phyloP scores from a whole-genome alignment of 306 rosid genomes.

The Mucuna pruriens region DNA sequence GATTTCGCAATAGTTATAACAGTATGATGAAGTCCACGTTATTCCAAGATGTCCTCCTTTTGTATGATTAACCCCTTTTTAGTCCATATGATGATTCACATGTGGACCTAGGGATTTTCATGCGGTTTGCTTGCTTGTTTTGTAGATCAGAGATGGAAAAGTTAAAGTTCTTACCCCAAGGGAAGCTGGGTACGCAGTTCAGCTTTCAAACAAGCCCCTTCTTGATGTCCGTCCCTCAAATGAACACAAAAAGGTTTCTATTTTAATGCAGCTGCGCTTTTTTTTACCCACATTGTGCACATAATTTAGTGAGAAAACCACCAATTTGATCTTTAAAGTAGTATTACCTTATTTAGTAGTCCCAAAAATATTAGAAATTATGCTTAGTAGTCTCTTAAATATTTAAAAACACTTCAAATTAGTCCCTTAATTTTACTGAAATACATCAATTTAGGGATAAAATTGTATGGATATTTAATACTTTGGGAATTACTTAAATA shows the following conservation, averaged over 20 bases:
- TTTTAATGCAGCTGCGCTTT: background rate
- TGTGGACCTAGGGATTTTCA: background rate
- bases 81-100: background rate
- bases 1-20: background rate
- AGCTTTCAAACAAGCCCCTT: constrained; percentile 85
- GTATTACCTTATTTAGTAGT: too few relatives aligned
- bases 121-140: constrained; percentile 26
- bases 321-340: too few relatives aligned
- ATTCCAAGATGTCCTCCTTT: background rate
- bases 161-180: constrained; percentile 79
- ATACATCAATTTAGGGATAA: too few relatives aligned
- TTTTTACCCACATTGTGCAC: constrained; percentile 7
- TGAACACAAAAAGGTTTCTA: constrained; percentile 78
- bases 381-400: too few relatives aligned
- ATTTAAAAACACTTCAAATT: too few relatives aligned
- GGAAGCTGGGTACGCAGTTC: constrained; percentile 95
- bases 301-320: constrained; percentile 26
- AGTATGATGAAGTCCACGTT: background rate
- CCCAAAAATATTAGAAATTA: too few relatives aligned
- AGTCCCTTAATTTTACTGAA: too few relatives aligned
- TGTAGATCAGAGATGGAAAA: constrained; percentile 83
- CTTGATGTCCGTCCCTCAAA: constrained; percentile 93
- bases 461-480: too few relatives aligned
- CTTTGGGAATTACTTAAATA: too few relatives aligned
- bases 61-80: background rate